Conservation (phyloP, 1,139 yeast genomes). For the Hyphopichia burtonii region DNA sequence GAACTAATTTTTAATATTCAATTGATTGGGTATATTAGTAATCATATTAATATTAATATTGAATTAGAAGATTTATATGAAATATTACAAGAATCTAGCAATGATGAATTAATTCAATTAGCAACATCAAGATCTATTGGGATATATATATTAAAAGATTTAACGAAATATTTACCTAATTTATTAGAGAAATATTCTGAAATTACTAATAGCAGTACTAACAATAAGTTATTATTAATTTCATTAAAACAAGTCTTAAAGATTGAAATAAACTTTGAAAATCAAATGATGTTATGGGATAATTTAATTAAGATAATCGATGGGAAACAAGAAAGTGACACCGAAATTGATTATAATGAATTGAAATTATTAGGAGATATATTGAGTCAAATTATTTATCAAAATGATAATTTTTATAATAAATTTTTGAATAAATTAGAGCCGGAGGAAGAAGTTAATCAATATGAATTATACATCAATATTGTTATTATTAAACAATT, state of each 20-base stretch:
- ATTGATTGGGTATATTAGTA: slow-evolving; percentile 21
- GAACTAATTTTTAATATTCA: slow-evolving; percentile 23
- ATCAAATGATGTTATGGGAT: slow-evolving; percentile 9
- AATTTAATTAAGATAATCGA: slow-evolving; percentile 6
- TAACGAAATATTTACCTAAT: slow-evolving; percentile 28
- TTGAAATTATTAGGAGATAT: slow-evolving; percentile 34
- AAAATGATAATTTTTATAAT: slow-evolving; percentile 11
- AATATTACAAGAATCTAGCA: slow-evolving; percentile 18
- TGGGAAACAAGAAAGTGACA: slow-evolving; percentile 3
- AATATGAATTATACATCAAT: slow-evolving; percentile 24
- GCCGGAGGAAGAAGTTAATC: slow-evolving; percentile 9
- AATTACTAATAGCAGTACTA: slow-evolving; percentile 23
- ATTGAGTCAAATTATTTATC: slow-evolving; percentile 21
- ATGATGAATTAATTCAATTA: slow-evolving; percentile 38
- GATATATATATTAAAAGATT: slow-evolving; percentile 40
- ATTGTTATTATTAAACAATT: slow-evolving; percentile 32
- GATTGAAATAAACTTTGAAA: slow-evolving; percentile 5
- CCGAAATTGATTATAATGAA: slow-evolving; percentile 15
- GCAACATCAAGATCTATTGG: slow-evolving; percentile 59
- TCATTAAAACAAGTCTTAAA: slow-evolving; percentile 40
- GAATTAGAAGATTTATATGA: slow-evolving; percentile 29
- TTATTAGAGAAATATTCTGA: slow-evolving; percentile 23
- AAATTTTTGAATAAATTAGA: slow-evolving; percentile 15
- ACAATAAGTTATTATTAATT: slow-evolving; percentile 16
- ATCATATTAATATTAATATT: slow-evolving; percentile 19